Evolutionary conservation across 108 stramenopile species (phyloP), one percentile per base, ranked within the genome.

Genomic region (Cyclotella baltica): DNA sequence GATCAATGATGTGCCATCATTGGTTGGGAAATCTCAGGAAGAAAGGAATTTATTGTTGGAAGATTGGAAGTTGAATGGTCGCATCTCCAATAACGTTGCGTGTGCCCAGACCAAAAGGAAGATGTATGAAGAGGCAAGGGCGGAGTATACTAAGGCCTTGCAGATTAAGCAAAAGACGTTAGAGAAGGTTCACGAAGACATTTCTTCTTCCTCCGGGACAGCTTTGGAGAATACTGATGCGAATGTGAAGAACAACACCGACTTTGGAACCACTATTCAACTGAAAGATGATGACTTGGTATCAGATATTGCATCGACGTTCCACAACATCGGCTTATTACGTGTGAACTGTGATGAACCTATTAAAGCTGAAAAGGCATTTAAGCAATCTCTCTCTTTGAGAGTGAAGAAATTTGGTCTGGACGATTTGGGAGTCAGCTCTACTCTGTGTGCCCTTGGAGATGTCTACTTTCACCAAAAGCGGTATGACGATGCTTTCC

Each of bases 261-360:
- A 25, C 34, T 31, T 37, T 8, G 37, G 46, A 18, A 4, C 70
- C 15, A 8, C 53, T 2, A 29, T 50, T 23, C 25, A 62, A 10
- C 33, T 67, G 36, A 76, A 76, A 19, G 85, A 76, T 40, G 50
- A 88, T 71, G 87, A 83, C 67, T 83, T 83, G 69, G 86, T 92
- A 16, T 76, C 85, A 15, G 87, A 92, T 63, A 87, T 88, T 78
- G 88, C 89, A 15, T 61, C 83, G 0, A 84, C 83, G 0, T 75
- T 80, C 38, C 78, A 80, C 74, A 84, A 84, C 36, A 84, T 84
- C 63, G 83, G 83, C 3, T 46, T 80, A 40, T 65, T 84, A 35
- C 66, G 83, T 16, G 34, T 69, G 30, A 80, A 70, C n/a, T 80
- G 68, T 33, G 78, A 57, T 10, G 79, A 84, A 51, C 66, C 73